Evolutionary conservation across 495 filamentous ascomycete genomes (phyloP).

Genomic region (Xylaria venustula): DNA sequence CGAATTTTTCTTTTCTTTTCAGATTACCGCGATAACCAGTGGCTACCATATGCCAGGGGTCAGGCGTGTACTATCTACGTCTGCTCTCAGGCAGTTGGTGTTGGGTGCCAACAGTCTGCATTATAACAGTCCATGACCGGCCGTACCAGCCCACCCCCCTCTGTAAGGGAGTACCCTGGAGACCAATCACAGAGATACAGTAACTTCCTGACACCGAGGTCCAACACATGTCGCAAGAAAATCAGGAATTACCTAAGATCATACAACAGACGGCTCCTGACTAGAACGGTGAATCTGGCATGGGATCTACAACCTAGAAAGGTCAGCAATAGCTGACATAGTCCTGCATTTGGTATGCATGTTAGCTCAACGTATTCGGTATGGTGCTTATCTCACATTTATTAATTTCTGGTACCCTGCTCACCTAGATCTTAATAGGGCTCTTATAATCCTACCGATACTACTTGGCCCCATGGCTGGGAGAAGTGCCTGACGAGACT

Average conservation of each 20-base stretch:
- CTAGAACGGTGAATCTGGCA: background rate
- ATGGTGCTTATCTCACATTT: constrained; percentile 1
- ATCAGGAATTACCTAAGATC: background rate
- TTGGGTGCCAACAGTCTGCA: background rate
- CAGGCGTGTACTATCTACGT: background rate
- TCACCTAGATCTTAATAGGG: background rate
- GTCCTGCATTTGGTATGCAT: background rate
- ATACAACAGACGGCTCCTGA: background rate
- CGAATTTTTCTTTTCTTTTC: background rate
- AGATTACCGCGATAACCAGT: background rate
- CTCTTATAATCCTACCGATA: background rate
- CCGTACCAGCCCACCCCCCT: too few species aligned
- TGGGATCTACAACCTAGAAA: background rate
- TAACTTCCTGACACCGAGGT: background rate
- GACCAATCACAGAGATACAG: background rate
- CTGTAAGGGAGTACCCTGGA: background rate
- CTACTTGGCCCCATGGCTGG: too few species aligned
- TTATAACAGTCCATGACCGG: too few species aligned
- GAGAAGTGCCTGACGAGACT: too few species aligned
- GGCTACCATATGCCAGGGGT: background rate
- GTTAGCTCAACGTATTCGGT: background rate
- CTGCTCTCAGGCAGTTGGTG: background rate
- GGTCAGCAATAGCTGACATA: background rate
- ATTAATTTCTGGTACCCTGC: background rate
- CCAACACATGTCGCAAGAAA: background rate